Percentiles rank a stretch among this genome's conserved stretches.
phyloP scores from a whole-genome alignment of 202 grass and related monocot species.

The Eragrostis tef region DNA sequence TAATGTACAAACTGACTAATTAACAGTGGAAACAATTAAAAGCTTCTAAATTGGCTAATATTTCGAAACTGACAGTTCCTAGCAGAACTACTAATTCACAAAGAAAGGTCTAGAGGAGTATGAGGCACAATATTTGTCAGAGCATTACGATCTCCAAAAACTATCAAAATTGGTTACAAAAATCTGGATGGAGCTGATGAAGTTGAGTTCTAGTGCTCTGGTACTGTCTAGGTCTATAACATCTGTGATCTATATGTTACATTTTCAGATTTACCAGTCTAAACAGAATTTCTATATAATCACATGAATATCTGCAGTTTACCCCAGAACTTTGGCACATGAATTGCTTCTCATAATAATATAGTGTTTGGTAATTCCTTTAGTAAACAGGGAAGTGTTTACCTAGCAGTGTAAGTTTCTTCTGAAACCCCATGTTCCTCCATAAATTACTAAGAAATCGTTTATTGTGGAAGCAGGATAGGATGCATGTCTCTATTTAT shows the following conservation, averaged over 20 bases:
- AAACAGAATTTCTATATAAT: too few relatives aligned
- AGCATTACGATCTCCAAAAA: background rate
- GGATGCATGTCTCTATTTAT: background rate
- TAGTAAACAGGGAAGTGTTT: background rate
- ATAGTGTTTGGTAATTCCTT: background rate
- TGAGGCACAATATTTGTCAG: background rate
- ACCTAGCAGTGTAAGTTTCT: background rate
- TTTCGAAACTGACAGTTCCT: background rate
- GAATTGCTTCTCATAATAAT: too few relatives aligned
- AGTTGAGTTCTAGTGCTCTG: background rate
- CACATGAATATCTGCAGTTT: too few relatives aligned
- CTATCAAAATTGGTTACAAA: background rate
- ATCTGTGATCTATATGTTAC: background rate
- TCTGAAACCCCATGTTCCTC: constrained; percentile 11
- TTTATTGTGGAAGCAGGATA: background rate
- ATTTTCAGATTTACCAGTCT: background rate
- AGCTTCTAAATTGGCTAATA: background rate
- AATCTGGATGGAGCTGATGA: background rate
- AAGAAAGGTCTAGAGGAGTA: background rate
- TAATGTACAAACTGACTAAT: background rate
- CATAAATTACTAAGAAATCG: constrained; percentile 16
- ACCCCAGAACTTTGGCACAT: too few relatives aligned
- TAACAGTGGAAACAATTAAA: background rate
- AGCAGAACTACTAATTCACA: background rate
- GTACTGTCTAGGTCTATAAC: background rate